phyloP scores from a whole-genome alignment of 176 grass and related monocot species.

The Thalia dealbata region DNA sequence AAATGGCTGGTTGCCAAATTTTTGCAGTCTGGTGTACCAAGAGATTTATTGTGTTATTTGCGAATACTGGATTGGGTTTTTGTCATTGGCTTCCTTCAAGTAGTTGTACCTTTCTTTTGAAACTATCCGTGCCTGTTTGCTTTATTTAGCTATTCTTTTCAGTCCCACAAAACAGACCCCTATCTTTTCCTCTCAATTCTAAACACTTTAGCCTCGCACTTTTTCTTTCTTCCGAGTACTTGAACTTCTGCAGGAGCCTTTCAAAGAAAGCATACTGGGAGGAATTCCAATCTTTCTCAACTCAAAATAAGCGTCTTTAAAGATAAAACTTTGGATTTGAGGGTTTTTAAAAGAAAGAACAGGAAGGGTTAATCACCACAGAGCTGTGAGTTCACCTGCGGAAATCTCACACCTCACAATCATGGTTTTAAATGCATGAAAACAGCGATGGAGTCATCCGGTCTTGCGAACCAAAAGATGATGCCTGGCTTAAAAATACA shows the following conservation, averaged over 20 bases:
- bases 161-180: neutral
- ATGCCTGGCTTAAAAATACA: neutral
- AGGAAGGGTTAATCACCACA: no score
- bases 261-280: no score
- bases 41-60: slow-evolving; percentile 5
- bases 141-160: neutral
- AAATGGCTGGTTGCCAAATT: slow-evolving; percentile 1
- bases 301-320: no score
- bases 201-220: neutral
- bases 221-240: no score
- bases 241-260: no score
- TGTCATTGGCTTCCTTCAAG: neutral
- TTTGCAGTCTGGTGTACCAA: slow-evolving; percentile 1
- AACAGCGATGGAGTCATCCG: neutral
- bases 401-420: no score
- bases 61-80: neutral
- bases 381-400: no score
- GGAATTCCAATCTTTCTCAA: no score
- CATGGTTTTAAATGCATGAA: neutral
- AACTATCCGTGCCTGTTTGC: neutral
- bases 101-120: neutral
- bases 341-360: no score
- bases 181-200: neutral
- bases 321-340: no score
- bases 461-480: neutral